Evolutionary conservation across 2,329 filamentous ascomycete species (phyloP), one percentile per base, ranked within the genome.

Genomic region (Sclerotinia nivalis): DNA sequence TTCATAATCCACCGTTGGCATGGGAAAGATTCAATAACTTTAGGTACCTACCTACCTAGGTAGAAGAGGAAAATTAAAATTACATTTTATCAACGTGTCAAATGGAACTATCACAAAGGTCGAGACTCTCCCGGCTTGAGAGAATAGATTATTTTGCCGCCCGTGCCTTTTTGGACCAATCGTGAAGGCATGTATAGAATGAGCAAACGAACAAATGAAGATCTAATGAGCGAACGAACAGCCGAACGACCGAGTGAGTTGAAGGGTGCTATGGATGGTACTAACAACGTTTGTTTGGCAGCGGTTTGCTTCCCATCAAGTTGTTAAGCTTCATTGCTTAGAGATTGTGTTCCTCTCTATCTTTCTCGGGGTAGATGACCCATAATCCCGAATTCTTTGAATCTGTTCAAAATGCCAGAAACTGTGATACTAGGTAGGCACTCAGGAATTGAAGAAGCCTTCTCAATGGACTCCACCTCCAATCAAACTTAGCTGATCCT

Each of bases 11-110:
- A 62, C 45, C 43, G 59, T 62, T 49, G 43, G 34, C 20, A 49
- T 62, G 43, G 43, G 43, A 47, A 61, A 47, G 34, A 15, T 59
- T 37, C 18, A n/a, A 40, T n/a, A 22, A 18, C 8, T 40, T 43
- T 43, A 15, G 12, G 1, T 43, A 43, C 15, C 12, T 43, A 4
- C 4, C 15, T 43, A 15, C 40, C 40, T 25, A 40, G 34, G n/a
- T 59, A 25, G 56, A 59, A 59, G 56, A 43, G 56, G n/a, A 25
- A n/a, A 64, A 20, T 43, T 64, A 50, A 64, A 50, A 64, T 64
- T 64, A 50, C 45, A n/a, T 3, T 34, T 37, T 18, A 50, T 64
- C 45, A 20, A 64, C 60, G 60, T 64, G 60, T 50, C 60, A 64
- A 64, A 50, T 50, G 7, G 54, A 8, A 18, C 40, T 43, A 43